A percentile compares a stretch with the other conserved stretches of the same genome.
These are phyloP conservation scores for carrot (Daucus carota) DNA, from an alignment of 129 eudicot genomes.

Conservation along the genomic window DNA sequence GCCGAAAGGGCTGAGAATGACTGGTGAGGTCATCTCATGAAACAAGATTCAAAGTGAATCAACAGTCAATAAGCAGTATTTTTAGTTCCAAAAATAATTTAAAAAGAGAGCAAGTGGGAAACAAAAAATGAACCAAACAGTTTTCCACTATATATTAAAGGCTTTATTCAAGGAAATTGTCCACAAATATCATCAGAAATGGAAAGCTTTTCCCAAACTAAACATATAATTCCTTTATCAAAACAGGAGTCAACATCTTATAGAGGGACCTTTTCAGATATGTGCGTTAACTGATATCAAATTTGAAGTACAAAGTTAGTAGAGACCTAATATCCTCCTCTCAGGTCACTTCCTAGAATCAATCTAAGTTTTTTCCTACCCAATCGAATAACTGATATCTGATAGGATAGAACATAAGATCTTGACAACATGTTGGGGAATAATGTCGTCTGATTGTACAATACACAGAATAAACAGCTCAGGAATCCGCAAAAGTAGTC, in stretches of 20 bases:
- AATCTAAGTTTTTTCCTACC: not conserved
- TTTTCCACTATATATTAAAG: not conserved
- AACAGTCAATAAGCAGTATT: constrained; percentile 1
- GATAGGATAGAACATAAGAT: not conserved
- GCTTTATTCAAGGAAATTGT: not conserved
- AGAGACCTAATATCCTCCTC: not conserved
- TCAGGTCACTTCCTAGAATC: constrained; percentile 3
- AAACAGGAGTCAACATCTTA: not conserved
- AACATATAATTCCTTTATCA: not conserved
- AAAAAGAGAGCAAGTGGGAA: not conserved
- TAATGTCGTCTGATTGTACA: not conserved
- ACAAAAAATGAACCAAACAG: not conserved
- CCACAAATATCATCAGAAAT: not conserved
- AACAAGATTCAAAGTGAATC: constrained; percentile 32
- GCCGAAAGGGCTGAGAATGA: constrained; percentile 12
- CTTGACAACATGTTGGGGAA: not conserved
- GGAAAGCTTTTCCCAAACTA: not conserved
- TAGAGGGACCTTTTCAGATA: not conserved
- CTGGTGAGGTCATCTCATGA: constrained; percentile 11
- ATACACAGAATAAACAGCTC: not conserved
- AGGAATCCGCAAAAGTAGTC: not conserved
- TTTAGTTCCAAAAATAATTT: not conserved
- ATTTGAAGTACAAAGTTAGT: not conserved
- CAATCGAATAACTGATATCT: not conserved
- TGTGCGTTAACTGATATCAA: not conserved